Evolutionary conservation across 2,329 filamentous ascomycete genomes (phyloP).

Genomic region (Xylaria digitata): DNA sequence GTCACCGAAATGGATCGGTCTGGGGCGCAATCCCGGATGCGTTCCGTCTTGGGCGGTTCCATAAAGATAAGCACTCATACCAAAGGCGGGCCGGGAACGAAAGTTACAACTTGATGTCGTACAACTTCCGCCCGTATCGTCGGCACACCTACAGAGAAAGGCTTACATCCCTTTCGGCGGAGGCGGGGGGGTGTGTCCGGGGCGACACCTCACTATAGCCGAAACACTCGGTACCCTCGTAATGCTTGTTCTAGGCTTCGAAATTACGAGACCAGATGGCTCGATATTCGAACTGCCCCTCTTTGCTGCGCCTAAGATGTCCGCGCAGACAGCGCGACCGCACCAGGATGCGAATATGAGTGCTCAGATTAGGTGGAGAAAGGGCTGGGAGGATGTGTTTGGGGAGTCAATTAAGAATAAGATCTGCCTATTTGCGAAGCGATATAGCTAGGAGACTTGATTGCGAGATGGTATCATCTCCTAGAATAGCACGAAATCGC

Average conservation of each 20-base stretch:
- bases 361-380: background rate
- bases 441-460: too few species aligned
- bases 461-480: too few species aligned
- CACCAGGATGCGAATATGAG: background rate
- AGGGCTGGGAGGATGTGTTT: background rate
- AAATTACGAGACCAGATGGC: background rate
- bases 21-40: background rate
- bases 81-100: background rate
- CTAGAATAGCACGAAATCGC: too few species aligned
- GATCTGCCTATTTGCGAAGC: too few species aligned
- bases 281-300: background rate
- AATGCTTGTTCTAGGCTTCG: constrained; percentile 2
- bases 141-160: background rate
- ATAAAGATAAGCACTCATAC: background rate
- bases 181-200: background rate
- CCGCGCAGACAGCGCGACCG: constrained; percentile 1
- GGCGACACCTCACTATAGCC: background rate
- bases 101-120: background rate
- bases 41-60: background rate
- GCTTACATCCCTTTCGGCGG: background rate
- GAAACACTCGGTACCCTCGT: constrained; percentile 4
- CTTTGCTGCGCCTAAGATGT: background rate
- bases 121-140: background rate
- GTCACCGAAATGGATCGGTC: background rate
- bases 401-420: background rate